Evolutionary conservation across 371 early-diverging fungal species (phyloP), one percentile per base, ranked within the genome.

Genomic region (Rhizopus microsporus): DNA sequence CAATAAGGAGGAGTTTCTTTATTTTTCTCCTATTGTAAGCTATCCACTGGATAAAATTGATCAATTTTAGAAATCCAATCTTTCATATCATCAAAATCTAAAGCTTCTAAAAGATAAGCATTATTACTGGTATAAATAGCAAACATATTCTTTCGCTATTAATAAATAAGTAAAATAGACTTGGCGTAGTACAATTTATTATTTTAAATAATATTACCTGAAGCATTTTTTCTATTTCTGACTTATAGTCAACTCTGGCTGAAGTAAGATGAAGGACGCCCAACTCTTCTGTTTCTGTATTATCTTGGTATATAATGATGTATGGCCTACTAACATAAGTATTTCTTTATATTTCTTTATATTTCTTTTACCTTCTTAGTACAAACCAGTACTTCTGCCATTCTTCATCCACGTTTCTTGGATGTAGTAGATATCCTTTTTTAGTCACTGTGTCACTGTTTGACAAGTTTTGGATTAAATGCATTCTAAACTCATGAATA

Each of bases 41-140:
- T 12, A 30, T 40, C 30, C 23, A 72, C 67, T 31, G 71, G 77
- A 40, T 73, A 80, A 68, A 81, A 86, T 43, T 83, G 81, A 51
- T 88, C 89, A n/a, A 89, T 76, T 29, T 82, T 79, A 9, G 78
- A 64, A 9, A 93, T 77, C 94, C 94, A 94, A 33, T 78, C 79
- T 47, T 83, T 69, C 84, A 91, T 82, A 16, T 90, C 90, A 2
- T 75, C 78, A 13, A 75, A 68, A 3, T 74, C 74, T 2, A 75
- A 62, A 15, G 92, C 91, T 59, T 87, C 87, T 15, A 93, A 65
- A 52, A 93, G 62, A 42, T 90, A 85, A 31, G 88, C 77, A 56
- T 86, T 88, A 47, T 87, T 86, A 38, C 65, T 75, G 7, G 91
- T 88, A 60, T 90, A 90, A 43, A 94, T 68, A 13, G 88, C 84